Base-by-base conservation (phyloP, 257 asterid genomes). In the Pogostemon cablin region DNA sequence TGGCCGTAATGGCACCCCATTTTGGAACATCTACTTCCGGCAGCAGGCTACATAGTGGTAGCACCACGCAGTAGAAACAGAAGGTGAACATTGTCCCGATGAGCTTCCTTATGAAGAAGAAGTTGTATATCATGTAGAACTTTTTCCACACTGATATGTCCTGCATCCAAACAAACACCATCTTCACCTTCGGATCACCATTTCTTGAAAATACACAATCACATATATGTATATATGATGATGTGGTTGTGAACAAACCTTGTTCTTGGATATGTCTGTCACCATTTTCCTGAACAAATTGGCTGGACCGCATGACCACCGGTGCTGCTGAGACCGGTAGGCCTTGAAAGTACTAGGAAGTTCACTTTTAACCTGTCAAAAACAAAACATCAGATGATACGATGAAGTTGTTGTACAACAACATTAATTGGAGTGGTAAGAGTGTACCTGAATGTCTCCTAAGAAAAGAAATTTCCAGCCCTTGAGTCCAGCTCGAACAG, bases 261-360 rank as follows among this genome's bases (percentile, higher is more conserved):
- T 88, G 86, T 84, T 86, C 66, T 80, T 88, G 5, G 80, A 74
- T 50, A 90, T 86, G 44, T 85, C 93, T 9, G 65, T 47, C 56
- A 76, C 75, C 87, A 82, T 88, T 78, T 90, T 88, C 8, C 86
- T 62, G 83, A 88, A 90, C 64, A 90, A 77, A 80, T 90, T 86
- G 50, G 97, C 95, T 4, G 97, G 97, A 10, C 95, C 96, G 67
- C 86, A 87, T 3, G 90, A 84, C 96, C 96, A 86, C 6, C 97
- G 78, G 60, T 88, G 91, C 81, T 90, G 97, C 73, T 88, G 96
- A 65, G 83, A 86, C 3, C 92, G 82, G 62, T 75, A 83, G 7
- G 96, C 87, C 78, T 83, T 88, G 73, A 88, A 86, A 58, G 87
- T 79, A 75, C 96, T 86, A 0, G 97, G 96, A 62, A 90, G 87